Conservation (phyloP, 192 early-diverging fungal genomes). For the Coemansia sp. region DNA sequence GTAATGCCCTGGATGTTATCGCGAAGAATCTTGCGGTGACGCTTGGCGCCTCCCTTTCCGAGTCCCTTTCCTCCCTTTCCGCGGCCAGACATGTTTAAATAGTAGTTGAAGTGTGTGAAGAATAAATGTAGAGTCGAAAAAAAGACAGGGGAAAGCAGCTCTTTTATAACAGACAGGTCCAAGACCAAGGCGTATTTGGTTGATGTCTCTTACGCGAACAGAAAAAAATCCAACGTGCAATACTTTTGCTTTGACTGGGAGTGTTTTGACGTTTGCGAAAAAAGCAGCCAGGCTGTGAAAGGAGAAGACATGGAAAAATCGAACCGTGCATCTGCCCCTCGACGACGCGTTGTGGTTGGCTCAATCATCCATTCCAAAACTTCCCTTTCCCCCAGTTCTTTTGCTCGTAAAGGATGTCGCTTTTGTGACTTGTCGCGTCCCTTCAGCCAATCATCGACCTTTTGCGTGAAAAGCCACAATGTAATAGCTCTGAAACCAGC, state of each 20-base stretch:
- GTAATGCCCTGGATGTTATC: slow-evolving; percentile 96
- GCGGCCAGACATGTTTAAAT: slow-evolving; percentile 84
- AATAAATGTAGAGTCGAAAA: no score
- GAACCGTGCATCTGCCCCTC: slow-evolving; percentile 12
- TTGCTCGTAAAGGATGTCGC: background rate
- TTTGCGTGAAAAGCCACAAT: no score
- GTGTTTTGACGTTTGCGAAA: no score
- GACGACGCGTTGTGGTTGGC: slow-evolving; percentile 25
- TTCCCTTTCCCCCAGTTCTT: background rate
- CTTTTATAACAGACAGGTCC: no score
- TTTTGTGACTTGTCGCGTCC: no score
- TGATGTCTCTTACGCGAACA: no score
- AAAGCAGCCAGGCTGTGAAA: no score
- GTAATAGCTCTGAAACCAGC: background rate
- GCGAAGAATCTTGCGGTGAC: slow-evolving; percentile 99
- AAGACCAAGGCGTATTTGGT: no score
- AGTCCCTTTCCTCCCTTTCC: slow-evolving; percentile 99
- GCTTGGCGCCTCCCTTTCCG: slow-evolving; percentile 99
- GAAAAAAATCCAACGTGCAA: no score
- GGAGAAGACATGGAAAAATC: slow-evolving; percentile 7
- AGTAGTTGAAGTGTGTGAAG: background rate
- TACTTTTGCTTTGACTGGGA: no score
- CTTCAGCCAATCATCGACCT: no score
- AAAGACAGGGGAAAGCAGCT: no score
- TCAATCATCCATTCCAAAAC: background rate